Evolutionary conservation across 2,329 filamentous ascomycete species (phyloP), one percentile per base, ranked within the genome.

Genomic region (Beauveria rudraprayagi): DNA sequence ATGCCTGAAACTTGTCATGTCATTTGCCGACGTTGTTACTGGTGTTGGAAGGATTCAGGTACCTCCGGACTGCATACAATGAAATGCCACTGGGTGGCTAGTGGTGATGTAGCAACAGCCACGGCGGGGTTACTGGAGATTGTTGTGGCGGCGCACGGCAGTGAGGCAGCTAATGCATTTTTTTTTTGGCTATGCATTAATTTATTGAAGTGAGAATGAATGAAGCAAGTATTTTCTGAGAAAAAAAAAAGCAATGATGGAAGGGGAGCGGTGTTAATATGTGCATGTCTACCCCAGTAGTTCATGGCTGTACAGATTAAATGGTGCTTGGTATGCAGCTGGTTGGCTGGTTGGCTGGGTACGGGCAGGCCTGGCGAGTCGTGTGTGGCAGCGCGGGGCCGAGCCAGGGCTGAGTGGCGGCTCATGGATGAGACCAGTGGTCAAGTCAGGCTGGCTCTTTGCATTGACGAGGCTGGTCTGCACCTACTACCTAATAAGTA

Each of bases 41-140:
- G 17, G 40, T 7, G 11, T 16, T 37, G n/a, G 22, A 8, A 28
- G n/a, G 16, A 43, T 17, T 14, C 26, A 37, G 54, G 26, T 37
- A 28, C 37, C 53, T 22, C 24, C 1, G n/a, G 7, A 8, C 22
- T 54, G 9, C 52, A 28, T 22, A 43, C 8, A 43, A 26, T 14
- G 28, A 48, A 58, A 58, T 37, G 56, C 34, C 56, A 43, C 46
- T 51, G n/a, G 43, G 44, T 56, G 43, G 54, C 54, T 56, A 16
- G 54, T 28, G 28, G 44, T 48, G 16, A 24, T 57, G 19, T 43
- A 16, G 9, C 8, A 30, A 48, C 43, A 56, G 55, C 56, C 56
- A 58, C 56, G 56, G 56, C 56, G 46, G 56, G 44, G 56, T 44
- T 48, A 5, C 22, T 51, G 34, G 46, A 51, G 56, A 9, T 40